Conservation (phyloP, 805 yeast species). For the Myxozyma monticola region DNA sequence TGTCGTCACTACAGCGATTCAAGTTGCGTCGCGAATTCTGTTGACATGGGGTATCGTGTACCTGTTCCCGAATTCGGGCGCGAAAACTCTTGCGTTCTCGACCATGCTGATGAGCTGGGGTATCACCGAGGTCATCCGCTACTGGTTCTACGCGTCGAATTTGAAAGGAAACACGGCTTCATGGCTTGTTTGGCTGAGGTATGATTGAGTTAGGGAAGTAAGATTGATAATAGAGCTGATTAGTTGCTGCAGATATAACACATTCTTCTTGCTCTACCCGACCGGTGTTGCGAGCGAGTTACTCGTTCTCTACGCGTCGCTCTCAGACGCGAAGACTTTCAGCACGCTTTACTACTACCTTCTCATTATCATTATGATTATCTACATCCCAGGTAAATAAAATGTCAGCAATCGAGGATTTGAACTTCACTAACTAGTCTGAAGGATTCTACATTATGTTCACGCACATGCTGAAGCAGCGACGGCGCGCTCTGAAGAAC, state of each 20-base stretch:
- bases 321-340: constrained; percentile 60
- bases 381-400: constrained; percentile 71
- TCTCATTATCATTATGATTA: constrained; percentile 56
- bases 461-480: constrained; percentile 85
- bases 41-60: constrained; percentile 81
- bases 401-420: neutral
- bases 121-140: constrained; percentile 88
- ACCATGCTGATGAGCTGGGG: constrained; percentile 84
- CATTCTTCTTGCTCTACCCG: constrained; percentile 83
- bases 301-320: constrained; percentile 63
- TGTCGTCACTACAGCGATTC: constrained; percentile 76
- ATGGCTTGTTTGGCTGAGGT: constrained; percentile 64
- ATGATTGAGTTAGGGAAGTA: neutral
- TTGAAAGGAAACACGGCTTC: constrained; percentile 57
- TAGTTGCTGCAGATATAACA: constrained; percentile 52
- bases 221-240: neutral
- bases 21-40: constrained; percentile 80
- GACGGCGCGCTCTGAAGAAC: constrained; percentile 60
- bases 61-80: constrained; percentile 70
- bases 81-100: constrained; percentile 55
- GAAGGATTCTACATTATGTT: constrained; percentile 66
- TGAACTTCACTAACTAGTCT: neutral
- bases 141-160: constrained; percentile 79
- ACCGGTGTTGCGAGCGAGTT: constrained; percentile 88
- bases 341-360: constrained; percentile 52